Evolutionary conservation across 495 filamentous ascomycete species (phyloP).

Genomic region (Neurospora discreta): DNA sequence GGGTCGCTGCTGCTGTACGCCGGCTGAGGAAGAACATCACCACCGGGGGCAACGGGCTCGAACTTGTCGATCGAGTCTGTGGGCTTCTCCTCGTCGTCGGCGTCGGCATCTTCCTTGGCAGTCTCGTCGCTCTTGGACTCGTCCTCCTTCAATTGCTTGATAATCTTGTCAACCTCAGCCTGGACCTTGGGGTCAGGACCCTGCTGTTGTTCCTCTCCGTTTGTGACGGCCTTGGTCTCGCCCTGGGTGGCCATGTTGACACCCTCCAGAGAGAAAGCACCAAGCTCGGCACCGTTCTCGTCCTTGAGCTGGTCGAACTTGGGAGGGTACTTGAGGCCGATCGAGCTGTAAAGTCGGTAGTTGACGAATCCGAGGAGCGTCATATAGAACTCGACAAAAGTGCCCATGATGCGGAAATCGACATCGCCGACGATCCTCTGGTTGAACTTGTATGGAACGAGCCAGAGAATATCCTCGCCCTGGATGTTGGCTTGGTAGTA

Average conservation of each 20-base stretch:
- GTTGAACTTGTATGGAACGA: constrained; percentile 95
- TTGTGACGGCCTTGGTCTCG: constrained; percentile 42
- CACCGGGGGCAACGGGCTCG: constrained; percentile 62
- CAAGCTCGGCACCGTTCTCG: constrained; percentile 78
- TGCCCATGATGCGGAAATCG: constrained; percentile 97
- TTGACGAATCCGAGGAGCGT: constrained; percentile 93
- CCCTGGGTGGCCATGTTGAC: constrained; percentile 41
- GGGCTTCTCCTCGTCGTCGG: constrained; percentile 37
- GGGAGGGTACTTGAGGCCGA: constrained; percentile 87
- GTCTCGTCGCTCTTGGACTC: constrained; percentile 32
- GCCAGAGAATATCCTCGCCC: constrained; percentile 95
- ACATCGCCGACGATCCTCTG: constrained; percentile 85
- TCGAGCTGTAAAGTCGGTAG: constrained; percentile 79
- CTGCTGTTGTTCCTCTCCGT: constrained; percentile 29
- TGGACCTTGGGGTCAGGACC: constrained; percentile 41
- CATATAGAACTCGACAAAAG: constrained; percentile 97
- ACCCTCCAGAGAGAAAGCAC: constrained; percentile 81
- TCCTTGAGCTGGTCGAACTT: constrained; percentile 83
- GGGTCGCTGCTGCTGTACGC: constrained; percentile 44
- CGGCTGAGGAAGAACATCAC: constrained; percentile 80
- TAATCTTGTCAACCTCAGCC: constrained; percentile 43
- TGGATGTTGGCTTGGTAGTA: constrained; percentile 98
- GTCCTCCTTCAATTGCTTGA: constrained; percentile 37
- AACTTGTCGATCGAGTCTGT: constrained; percentile 80
- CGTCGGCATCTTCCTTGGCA: constrained; percentile 30